Base-by-base conservation (phyloP, 768 basidiomycete species). In the Panaeolus papilionaceus region DNA sequence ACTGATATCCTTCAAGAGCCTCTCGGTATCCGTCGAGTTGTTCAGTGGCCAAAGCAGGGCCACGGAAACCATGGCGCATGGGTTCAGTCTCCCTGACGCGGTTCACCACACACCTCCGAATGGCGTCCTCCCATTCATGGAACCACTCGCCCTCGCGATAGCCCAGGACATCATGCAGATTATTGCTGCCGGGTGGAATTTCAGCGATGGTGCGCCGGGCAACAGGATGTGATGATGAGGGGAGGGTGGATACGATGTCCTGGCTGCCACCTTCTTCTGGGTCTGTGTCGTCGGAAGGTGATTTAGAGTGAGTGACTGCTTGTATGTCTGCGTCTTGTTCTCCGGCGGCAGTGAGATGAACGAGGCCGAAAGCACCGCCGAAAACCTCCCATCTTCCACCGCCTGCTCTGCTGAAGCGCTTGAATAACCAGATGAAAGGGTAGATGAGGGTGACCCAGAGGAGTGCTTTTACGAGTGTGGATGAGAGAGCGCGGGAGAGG, bases 341-440 rank as follows among this genome's bases (percentile, higher is more conserved):
- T 14, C 49, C 64, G 14, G 38, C n/a, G 3, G 44, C 28, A 0
- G 23, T 28, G 11, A 38, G 38, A 14, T 47, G 44, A 33, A 64
- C 45, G n/a, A 49, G 64, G 6, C 47, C 49, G 72, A 92, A 92
- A 16, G 89, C 91, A 16, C 88, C 87, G 38, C 92, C 92, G 63
- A 87, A 89, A 8, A 93, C 87, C 68, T 83, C 80, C 92, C 92
- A 94, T 14, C 80, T 78, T 0, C 90, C 93, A 7, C 92, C 92
- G 8, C 91, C 91, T 0, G 77, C 79, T 7, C 79, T 71, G 70
- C 88, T 82, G 77, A 90, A 89, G 3, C 87, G 85, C 73, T 87
- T 87, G 77, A 87, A 92, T 2, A 94, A 76, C 92, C 91, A 94
- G 69, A 94, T 83, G 75, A 92, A 87, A 0, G 92, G 92, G 72